Evolutionary conservation across 2,329 filamentous ascomycete species (phyloP), one percentile per base, ranked within the genome.

Genomic region (Penicillium sp.): DNA sequence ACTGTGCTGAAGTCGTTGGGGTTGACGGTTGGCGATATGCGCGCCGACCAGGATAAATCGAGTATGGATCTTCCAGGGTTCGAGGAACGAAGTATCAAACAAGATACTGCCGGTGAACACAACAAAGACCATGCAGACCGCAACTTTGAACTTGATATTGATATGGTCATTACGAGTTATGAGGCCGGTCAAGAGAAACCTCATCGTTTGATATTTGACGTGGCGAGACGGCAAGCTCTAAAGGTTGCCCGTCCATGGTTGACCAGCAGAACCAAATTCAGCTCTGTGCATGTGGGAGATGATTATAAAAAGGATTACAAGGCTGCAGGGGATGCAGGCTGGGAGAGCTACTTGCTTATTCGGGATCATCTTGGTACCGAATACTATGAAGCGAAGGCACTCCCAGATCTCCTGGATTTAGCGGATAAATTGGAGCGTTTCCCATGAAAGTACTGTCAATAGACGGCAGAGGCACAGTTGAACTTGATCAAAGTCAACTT

Each of bases 121-220:
- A 21, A 17, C 12, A 12, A 19, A 25, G n/a, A 31, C 12, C 13
- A 8, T 21, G 9, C 6, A n/a, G 27, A 42, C 25, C n/a, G 9
- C 33, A 21, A 41, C 3, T 29, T 51, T 15, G 9, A 54, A 1
- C 35, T 27, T 33, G 77, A 80, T 66, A 55, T 80, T 39, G 75
- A 80, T 54, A 69, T 80, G 48, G 65, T 80, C 0, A 70, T 79
- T 27, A 80, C 77, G 10, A 80, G 78, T 62, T 80, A 79, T 61
- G 76, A 79, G 51, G 77, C 76, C 3, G 77, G 73, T 7, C 66
- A 71, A n/a, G 77, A 78, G 63, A 80, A 80, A 53, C 78, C 78
- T 3, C 62, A 70, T 59, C 66, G 61, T 6, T 50, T 67, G 31
- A 77, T 80, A 31, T 80, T 77, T 59, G 68, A 77, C 35, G 65